These are phyloP conservation scores for Posidonia oceanica DNA, from an alignment of 116 monocot genomes.

Conservation along the genomic window DNA sequence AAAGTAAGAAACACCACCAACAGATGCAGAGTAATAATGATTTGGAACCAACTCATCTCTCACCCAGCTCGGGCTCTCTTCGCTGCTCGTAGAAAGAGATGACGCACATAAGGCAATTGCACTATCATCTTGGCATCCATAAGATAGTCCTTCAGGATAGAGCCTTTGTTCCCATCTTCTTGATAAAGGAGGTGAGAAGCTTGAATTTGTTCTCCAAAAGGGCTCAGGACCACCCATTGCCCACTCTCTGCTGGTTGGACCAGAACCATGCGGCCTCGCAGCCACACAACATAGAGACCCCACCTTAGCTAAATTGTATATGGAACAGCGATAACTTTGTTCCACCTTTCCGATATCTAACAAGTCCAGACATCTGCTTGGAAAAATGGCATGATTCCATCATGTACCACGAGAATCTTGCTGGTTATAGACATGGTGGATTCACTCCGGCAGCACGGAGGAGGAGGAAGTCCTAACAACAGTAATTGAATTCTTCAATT, in stretches of 20 bases:
- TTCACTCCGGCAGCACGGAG: too few species aligned
- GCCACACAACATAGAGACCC: constrained; percentile 80
- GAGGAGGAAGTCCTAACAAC: too few species aligned
- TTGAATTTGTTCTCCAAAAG: constrained; percentile 48
- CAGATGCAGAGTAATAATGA: constrained; percentile 20
- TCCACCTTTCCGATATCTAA: neutral
- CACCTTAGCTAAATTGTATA: constrained; percentile 14
- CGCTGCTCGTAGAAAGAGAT: constrained; percentile 35
- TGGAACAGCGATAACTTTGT: neutral
- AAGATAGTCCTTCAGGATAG: constrained; percentile 9
- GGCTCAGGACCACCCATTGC: constrained; percentile 32
- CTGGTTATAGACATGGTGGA: too few species aligned
- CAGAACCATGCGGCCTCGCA: constrained; percentile 56
- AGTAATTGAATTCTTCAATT: too few species aligned
- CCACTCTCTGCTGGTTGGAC: constrained; percentile 35
- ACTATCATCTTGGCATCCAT: constrained; percentile 22
- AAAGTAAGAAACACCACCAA: constrained; percentile 28
- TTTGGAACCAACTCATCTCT: constrained; percentile 18
- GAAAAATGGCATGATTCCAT: too few species aligned
- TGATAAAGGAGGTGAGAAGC: constrained; percentile 46
- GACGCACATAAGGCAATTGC: constrained; percentile 10
- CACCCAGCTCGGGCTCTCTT: constrained; percentile 40
- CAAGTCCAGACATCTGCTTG: too few species aligned
- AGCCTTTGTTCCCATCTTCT: constrained; percentile 17
- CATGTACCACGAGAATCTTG: too few species aligned